These are phyloP conservation scores for Atkinsonella hypoxylon DNA, from an alignment of 2,329 filamentous ascomycete genomes.

Conservation along the genomic window DNA sequence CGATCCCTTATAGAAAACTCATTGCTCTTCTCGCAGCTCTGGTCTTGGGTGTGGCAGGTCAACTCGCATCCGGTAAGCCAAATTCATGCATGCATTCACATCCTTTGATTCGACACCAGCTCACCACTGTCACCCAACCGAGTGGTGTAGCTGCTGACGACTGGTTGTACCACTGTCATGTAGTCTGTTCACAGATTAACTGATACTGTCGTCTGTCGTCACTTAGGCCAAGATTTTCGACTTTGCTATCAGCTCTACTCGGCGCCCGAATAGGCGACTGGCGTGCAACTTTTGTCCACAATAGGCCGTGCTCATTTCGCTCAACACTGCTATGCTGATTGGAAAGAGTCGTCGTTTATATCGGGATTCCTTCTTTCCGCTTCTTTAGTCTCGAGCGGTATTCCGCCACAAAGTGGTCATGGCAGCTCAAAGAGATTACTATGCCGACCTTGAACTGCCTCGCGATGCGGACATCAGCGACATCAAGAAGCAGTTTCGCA, in stretches of 20 bases:
- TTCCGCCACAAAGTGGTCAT: constrained; percentile 12
- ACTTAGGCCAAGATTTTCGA: not conserved
- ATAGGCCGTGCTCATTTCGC: not conserved
- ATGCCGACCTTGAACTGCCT: constrained; percentile 67
- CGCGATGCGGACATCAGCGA: constrained; percentile 57
- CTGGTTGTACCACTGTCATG: not conserved
- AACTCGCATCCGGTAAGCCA: not conserved
- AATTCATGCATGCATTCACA: not conserved
- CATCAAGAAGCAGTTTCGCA: constrained; percentile 77
- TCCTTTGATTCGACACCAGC: not conserved
- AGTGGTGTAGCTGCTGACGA: not conserved
- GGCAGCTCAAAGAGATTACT: constrained; percentile 57
- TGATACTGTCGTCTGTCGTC: not conserved
- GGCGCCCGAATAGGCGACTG: not conserved
- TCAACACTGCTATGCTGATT: constrained; percentile 9
- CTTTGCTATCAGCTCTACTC: not conserved
- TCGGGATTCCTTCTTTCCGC: not conserved
- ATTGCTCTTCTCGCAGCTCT: not conserved
- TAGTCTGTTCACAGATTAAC: not conserved
- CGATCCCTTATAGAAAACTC: not conserved
- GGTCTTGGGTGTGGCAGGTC: not conserved
- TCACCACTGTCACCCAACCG: not conserved
- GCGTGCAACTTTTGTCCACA: not conserved
- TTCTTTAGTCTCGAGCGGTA: not conserved
- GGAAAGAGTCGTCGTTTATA: not conserved